phyloP scores from a whole-genome alignment of 2,329 filamentous ascomycete genomes.

The Thelonectria rubi region DNA sequence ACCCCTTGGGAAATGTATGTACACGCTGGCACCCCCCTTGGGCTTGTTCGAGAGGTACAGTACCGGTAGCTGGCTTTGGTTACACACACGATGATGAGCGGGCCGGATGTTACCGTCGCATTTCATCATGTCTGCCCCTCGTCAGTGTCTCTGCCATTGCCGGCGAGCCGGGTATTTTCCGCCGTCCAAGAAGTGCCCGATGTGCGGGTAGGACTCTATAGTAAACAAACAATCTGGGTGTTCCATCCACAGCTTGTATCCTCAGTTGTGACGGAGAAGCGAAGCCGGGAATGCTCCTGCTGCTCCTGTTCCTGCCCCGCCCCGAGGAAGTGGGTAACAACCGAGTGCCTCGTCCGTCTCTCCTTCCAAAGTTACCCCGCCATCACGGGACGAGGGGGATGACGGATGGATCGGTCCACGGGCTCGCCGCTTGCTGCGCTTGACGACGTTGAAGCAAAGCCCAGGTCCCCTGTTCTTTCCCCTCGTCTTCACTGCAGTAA shows the following conservation, averaged over 20 bases:
- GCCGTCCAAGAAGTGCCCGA: not conserved
- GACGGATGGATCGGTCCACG: conserved; percentile 8
- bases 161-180: conserved; percentile 23
- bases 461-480: too few relatives aligned
- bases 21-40: conserved; percentile 27
- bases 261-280: too few relatives aligned
- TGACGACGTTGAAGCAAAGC: conserved; percentile 7
- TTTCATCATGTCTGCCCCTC: too few relatives aligned
- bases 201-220: too few relatives aligned
- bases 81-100: conserved; percentile 1
- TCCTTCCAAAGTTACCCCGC: conserved; percentile 31
- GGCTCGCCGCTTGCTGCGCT: conserved; percentile 8
- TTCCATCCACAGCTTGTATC: too few relatives aligned
- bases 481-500: too few relatives aligned
- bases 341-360: not conserved
- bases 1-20: conserved; percentile 17
- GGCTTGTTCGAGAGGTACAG: too few relatives aligned
- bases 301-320: conserved; percentile 19
- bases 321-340: conserved; percentile 5
- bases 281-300: not conserved
- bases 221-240: too few relatives aligned
- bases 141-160: conserved; percentile 16
- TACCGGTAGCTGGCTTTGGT: conserved; percentile 5
- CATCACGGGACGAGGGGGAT: conserved; percentile 25
- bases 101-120: not conserved